Evolutionary conservation across 768 basidiomycete species (phyloP).

Genomic region (Boletus vinaceobasis): DNA sequence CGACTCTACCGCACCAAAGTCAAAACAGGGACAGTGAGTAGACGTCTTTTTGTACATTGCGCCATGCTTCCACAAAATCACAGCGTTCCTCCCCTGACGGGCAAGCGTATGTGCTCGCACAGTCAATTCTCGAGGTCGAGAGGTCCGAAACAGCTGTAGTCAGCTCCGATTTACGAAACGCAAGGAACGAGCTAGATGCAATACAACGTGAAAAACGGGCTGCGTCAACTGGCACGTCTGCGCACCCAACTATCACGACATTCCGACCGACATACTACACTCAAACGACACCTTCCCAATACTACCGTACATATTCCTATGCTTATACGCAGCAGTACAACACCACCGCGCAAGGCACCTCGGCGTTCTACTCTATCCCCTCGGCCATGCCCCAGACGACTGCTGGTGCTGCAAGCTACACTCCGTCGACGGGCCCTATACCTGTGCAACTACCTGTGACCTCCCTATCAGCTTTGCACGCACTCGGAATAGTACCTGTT

Average conservation of each 20-base stretch:
- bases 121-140: constrained; percentile 63
- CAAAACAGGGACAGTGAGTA: constrained; percentile 54
- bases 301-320: constrained; percentile 65
- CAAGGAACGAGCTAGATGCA: constrained; percentile 62
- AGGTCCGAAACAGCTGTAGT: constrained; percentile 57
- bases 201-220: constrained; percentile 68
- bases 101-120: constrained; percentile 62
- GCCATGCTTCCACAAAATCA: constrained; percentile 2
- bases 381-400: constrained; percentile 36
- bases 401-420: constrained; percentile 29
- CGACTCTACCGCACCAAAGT: constrained; percentile 56
- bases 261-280: constrained; percentile 39
- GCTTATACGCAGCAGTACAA: constrained; percentile 59
- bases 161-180: constrained; percentile 57
- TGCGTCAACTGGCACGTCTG: constrained; percentile 23
- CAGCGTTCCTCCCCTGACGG: constrained; percentile 61
- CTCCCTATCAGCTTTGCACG: constrained; percentile 54
- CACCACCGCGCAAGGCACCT: constrained; percentile 19
- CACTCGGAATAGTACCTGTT: constrained; percentile 71
- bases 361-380: constrained; percentile 27
- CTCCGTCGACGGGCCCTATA: constrained; percentile 33
- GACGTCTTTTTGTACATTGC: neutral
- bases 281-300: constrained; percentile 44
- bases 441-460: constrained; percentile 72
- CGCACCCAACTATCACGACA: constrained; percentile 32